Percentiles rank a stretch among this genome's conserved stretches.
phyloP scores from a whole-genome alignment of 2,329 filamentous ascomycete species.

The Sclerotinia minor region DNA sequence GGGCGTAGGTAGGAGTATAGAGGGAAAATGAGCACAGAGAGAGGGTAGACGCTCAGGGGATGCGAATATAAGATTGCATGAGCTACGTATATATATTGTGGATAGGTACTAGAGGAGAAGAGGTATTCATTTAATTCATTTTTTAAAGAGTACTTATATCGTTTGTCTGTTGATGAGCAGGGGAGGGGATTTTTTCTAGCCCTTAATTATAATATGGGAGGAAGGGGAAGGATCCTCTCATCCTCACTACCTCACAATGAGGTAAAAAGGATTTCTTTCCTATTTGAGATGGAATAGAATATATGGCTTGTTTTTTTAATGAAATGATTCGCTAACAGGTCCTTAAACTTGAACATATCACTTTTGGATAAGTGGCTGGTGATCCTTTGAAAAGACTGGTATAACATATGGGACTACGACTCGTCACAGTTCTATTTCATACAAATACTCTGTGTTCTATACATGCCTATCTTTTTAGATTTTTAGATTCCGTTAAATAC shows the following conservation, averaged over 20 bases:
- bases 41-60: neutral
- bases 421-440: neutral
- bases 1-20: neutral
- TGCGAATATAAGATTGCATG: neutral
- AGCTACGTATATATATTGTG: neutral
- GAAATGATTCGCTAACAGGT: neutral
- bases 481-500: too few species aligned
- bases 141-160: too few species aligned
- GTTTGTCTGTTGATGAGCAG: too few species aligned
- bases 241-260: neutral
- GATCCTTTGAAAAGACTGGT: neutral
- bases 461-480: too few species aligned
- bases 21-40: neutral
- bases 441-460: neutral
- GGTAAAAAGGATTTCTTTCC: neutral
- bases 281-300: neutral
- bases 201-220: too few species aligned
- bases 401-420: neutral
- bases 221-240: neutral
- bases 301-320: neutral
- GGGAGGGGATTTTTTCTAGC: too few species aligned
- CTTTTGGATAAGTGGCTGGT: neutral
- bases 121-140: too few species aligned
- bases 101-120: neutral
- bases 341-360: too few species aligned